Evolutionary conservation across 164 flowering plant genomes (phyloP).

Genomic region (Buxus sempervirens): DNA sequence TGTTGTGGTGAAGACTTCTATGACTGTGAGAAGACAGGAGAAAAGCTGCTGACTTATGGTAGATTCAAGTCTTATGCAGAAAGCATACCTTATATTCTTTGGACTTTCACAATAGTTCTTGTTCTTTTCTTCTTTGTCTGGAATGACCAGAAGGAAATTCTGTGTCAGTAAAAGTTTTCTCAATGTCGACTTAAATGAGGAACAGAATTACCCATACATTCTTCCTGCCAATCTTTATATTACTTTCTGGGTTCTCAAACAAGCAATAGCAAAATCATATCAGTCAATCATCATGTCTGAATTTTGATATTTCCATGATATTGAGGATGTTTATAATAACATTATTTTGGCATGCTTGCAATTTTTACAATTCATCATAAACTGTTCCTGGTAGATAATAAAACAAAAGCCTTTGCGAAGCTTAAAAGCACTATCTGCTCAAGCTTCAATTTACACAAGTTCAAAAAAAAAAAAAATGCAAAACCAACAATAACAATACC

Average conservation of each 20-base stretch:
- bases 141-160: constrained; percentile 13
- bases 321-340: constrained; percentile 2
- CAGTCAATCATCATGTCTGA: background rate
- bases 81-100: constrained; percentile 1
- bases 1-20: constrained; percentile 1
- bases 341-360: background rate
- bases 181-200: constrained; percentile 2
- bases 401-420: background rate
- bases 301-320: background rate
- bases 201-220: constrained; percentile 1
- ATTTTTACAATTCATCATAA: background rate
- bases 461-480: background rate
- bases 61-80: constrained; percentile 6
- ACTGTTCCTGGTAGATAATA: too few relatives aligned
- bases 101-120: constrained; percentile 10
- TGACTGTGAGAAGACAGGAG: background rate
- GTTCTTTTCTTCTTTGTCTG: background rate
- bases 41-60: constrained; percentile 1
- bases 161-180: background rate
- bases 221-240: background rate
- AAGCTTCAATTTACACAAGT: background rate
- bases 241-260: background rate
- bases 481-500: too few relatives aligned
- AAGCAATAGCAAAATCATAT: background rate
- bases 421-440: background rate